Evolutionary conservation across 192 early-diverging fungal species (phyloP).

Genomic region (Linnemannia exigua): DNA sequence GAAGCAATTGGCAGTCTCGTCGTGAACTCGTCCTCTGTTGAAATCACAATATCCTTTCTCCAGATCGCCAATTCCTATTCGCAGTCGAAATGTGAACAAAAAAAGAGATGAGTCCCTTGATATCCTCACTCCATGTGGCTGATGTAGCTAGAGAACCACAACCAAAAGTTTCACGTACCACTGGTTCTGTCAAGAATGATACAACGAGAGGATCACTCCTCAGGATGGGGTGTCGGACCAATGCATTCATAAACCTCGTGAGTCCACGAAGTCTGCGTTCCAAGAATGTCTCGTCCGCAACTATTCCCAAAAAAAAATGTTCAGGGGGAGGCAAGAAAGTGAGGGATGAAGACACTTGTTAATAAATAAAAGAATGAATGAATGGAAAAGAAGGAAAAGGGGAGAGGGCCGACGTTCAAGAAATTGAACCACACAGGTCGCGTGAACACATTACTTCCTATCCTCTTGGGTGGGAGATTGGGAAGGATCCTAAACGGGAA

Average conservation of each 20-base stretch:
- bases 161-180: conserved; percentile 52
- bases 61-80: conserved; percentile 71
- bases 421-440: conserved; percentile 26
- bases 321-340: not conserved
- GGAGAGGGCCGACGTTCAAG: not conserved
- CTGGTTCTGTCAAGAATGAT: conserved; percentile 77
- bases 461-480: conserved; percentile 90
- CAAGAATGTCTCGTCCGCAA: conserved; percentile 76
- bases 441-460: conserved; percentile 71
- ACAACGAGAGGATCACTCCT: conserved; percentile 71
- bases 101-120: not conserved
- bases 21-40: conserved; percentile 71
- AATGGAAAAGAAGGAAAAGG: not conserved
- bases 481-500: conserved; percentile 89
- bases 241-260: conserved; percentile 78
- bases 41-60: conserved; percentile 65
- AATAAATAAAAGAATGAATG: not conserved
- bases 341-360: not conserved
- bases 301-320: conserved; percentile 27
- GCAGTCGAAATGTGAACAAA: not conserved
- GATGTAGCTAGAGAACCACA: too few relatives aligned
- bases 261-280: conserved; percentile 79
- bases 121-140: too few relatives aligned
- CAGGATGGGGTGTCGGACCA: conserved; percentile 82
- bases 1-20: conserved; percentile 39